Conservation (phyloP, 352 stramenopile genomes). For the Phytophthora constricta region DNA sequence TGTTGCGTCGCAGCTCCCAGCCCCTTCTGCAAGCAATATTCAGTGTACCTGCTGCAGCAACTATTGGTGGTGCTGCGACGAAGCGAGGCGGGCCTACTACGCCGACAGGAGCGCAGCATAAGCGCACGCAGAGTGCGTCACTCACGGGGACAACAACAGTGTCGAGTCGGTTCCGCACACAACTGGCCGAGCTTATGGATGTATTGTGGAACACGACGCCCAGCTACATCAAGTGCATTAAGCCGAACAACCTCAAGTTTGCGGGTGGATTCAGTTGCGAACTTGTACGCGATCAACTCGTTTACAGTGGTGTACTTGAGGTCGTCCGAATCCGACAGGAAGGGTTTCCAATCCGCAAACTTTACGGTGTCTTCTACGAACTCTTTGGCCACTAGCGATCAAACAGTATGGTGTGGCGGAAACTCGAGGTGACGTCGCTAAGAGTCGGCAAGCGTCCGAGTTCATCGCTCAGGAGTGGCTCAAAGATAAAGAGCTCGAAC, state of each 20-base stretch:
- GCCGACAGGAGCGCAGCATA: constrained; percentile 25
- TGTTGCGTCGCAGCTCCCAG: constrained; percentile 72
- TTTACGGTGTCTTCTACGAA: constrained; percentile 78
- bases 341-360: constrained; percentile 89
- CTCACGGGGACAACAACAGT: constrained; percentile 73
- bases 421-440: constrained; percentile 30
- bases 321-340: constrained; percentile 93
- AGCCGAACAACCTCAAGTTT: constrained; percentile 95
- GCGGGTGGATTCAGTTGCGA: constrained; percentile 89
- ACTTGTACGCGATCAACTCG: constrained; percentile 89
- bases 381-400: constrained; percentile 60
- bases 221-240: constrained; percentile 96
- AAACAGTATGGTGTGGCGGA: constrained; percentile 29
- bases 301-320: constrained; percentile 93
- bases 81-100: constrained; percentile 32
- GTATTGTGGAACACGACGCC: constrained; percentile 88
- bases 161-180: constrained; percentile 77
- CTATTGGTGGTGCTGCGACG: constrained; percentile 29
- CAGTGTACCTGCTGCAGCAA: constrained; percentile 8
- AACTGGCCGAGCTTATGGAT: constrained; percentile 84
- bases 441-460: constrained; percentile 48
- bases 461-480: constrained; percentile 64
- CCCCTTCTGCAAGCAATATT: constrained; percentile 76
- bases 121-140: constrained; percentile 50
- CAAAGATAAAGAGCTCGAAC: constrained; percentile 34